Percentiles rank a stretch among this genome's conserved stretches.
phyloP scores from a whole-genome alignment of 441 rosid genomes.

The Hura crepitans region DNA sequence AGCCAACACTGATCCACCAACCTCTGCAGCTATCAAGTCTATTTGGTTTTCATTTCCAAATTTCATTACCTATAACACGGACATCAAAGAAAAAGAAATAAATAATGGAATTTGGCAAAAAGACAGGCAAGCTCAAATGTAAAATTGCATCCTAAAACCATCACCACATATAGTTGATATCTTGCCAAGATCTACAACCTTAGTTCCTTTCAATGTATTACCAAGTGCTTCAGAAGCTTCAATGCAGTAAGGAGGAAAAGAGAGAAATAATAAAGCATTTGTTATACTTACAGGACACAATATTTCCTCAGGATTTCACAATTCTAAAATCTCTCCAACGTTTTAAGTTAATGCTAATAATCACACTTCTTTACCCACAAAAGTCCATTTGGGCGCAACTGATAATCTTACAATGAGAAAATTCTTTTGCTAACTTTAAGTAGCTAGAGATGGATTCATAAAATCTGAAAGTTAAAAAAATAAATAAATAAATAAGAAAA shows the following conservation, averaged over 20 bases:
- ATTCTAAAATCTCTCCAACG: not conserved
- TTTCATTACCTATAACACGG: slow-evolving; percentile 64
- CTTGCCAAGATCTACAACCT: not conserved
- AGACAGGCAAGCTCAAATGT: not conserved
- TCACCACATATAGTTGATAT: not conserved
- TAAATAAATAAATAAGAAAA: too few species aligned
- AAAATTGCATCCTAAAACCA: not conserved
- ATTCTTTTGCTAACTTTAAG: not conserved
- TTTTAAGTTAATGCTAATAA: not conserved
- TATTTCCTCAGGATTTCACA: not conserved
- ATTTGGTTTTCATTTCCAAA: slow-evolving; percentile 85
- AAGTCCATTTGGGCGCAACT: not conserved
- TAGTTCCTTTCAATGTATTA: not conserved
- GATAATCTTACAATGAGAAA: not conserved
- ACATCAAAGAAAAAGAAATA: not conserved
- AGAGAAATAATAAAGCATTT: not conserved
- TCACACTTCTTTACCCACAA: not conserved
- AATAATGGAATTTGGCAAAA: not conserved
- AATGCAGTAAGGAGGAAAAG: not conserved
- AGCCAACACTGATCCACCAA: slow-evolving; percentile 76
- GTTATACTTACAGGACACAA: not conserved
- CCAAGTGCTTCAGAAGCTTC: not conserved
- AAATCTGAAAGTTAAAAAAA: too few species aligned
- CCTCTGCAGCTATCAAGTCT: slow-evolving; percentile 63
- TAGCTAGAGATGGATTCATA: not conserved